A percentile compares a stretch with the other conserved stretches of the same genome.
Evolutionary conservation across 2,329 filamentous ascomycete species (phyloP).

Genomic region (Lasiodiplodia hormozganensis): DNA sequence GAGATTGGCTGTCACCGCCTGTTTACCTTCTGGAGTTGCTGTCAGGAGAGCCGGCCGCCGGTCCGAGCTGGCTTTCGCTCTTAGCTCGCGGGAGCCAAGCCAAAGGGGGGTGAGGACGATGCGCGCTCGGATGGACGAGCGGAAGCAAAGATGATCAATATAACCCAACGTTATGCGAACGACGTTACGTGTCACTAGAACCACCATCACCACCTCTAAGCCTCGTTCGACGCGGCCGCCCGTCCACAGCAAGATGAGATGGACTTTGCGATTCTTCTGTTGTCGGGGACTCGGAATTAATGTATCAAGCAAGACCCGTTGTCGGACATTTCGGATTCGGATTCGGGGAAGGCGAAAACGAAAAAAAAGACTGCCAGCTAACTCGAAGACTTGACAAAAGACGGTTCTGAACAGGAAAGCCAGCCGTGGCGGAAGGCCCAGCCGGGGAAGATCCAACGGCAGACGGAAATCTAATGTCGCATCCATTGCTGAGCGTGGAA

Average conservation of each 20-base stretch:
- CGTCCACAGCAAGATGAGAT: conserved; percentile 5
- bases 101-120: neutral
- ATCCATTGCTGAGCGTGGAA: conserved; percentile 3
- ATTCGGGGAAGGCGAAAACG: neutral
- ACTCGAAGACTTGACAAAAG: neutral
- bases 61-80: neutral
- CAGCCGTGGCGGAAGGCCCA: neutral
- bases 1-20: conserved; percentile 4
- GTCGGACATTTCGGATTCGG: conserved; percentile 13
- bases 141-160: conserved; percentile 22
- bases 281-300: conserved; percentile 11
- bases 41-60: conserved; percentile 10
- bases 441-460: conserved; percentile 6
- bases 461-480: conserved; percentile 17
- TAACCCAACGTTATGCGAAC: conserved; percentile 25
- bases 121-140: conserved; percentile 14
- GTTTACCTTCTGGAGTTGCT: neutral
- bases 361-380: neutral
- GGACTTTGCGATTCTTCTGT: neutral
- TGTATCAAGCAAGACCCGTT: neutral
- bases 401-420: conserved; percentile 6
- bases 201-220: conserved; percentile 12
- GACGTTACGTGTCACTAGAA: conserved; percentile 20
- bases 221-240: conserved; percentile 9
- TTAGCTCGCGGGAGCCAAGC: conserved; percentile 21